Conservation (phyloP, 1,139 yeast genomes). For the Candida gigantensis region DNA sequence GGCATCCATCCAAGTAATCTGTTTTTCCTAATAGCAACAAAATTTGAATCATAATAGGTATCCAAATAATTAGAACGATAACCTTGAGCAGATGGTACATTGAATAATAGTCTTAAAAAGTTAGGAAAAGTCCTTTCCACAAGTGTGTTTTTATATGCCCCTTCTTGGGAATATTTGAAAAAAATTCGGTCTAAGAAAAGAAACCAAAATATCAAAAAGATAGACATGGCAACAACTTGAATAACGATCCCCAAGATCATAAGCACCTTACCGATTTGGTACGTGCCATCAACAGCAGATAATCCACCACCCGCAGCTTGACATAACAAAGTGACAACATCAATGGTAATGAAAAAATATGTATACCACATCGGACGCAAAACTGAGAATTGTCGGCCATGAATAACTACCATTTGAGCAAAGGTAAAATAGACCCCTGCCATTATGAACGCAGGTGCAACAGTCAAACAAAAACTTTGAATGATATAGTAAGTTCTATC, state of each 20-base stretch:
- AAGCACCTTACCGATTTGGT: no score
- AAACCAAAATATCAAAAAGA: no score
- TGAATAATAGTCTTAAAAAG: conserved; percentile 22
- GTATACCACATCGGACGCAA: conserved; percentile 37
- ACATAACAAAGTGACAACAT: conserved; percentile 31
- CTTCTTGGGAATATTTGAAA: no score
- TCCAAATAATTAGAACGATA: conserved; percentile 27
- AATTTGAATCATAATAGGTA: conserved; percentile 36
- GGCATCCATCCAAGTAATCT: conserved; percentile 48
- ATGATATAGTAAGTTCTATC: no score
- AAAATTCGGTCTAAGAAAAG: no score
- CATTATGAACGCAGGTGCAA: conserved; percentile 45
- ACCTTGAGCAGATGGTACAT: conserved; percentile 19
- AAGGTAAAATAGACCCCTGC: conserved; percentile 39
- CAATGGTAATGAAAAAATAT: conserved; percentile 37
- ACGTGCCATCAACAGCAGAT: conserved; percentile 35
- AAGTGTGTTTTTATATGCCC: no score
- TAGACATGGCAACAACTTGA: conserved; percentile 39
- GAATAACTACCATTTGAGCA: conserved; percentile 33
- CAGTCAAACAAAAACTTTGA: conserved; percentile 36
- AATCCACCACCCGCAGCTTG: conserved; percentile 43
- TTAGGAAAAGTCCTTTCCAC: no score
- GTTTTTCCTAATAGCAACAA: conserved; percentile 37
- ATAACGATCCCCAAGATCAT: conserved; percentile 43
- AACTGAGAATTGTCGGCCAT: conserved; percentile 28